Percentiles rank a stretch among this genome's conserved stretches.
Evolutionary conservation across 352 stramenopile species (phyloP).

Genomic region (Globisporangium splendens): DNA sequence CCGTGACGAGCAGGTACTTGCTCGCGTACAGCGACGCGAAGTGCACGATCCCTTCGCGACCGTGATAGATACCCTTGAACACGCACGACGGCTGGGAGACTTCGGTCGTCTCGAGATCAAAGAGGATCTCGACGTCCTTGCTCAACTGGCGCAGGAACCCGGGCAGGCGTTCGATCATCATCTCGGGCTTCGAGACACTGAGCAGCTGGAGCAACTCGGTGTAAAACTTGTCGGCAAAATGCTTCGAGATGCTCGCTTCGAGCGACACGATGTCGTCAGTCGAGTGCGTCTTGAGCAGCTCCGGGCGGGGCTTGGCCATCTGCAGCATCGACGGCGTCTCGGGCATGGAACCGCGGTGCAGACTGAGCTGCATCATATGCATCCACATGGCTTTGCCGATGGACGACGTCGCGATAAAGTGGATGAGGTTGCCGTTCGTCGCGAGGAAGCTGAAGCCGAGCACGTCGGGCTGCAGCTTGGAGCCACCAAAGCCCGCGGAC

Average conservation of each 20-base stretch:
- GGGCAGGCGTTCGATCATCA: conserved; percentile 54
- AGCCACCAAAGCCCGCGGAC: conserved; percentile 74
- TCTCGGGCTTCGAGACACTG: conserved; percentile 29
- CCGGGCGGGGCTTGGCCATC: conserved; percentile 24
- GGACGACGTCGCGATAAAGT: conserved; percentile 72
- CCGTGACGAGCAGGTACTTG: conserved; percentile 68
- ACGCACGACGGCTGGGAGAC: conserved; percentile 71
- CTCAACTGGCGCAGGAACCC: conserved; percentile 75
- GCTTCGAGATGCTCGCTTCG: conserved; percentile 64
- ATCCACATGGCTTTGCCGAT: conserved; percentile 85
- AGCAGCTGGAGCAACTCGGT: conserved; percentile 57
- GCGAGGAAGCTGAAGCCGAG: conserved; percentile 83
- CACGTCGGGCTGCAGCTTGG: conserved; percentile 71
- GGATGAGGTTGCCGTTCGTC: conserved; percentile 80
- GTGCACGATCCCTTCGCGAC: conserved; percentile 81
- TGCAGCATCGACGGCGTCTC: conserved; percentile 39
- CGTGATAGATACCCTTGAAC: conserved; percentile 87
- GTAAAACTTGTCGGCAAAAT: conserved; percentile 72
- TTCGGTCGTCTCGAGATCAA: conserved; percentile 79
- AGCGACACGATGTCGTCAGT: conserved; percentile 44
- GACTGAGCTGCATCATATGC: conserved; percentile 72
- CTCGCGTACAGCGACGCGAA: conserved; percentile 76
- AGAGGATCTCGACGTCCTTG: conserved; percentile 83
- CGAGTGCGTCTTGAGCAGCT: conserved; percentile 30
- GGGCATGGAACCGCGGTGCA: conserved; percentile 39